These are phyloP conservation scores for Nigrograna mackinnonii DNA, from an alignment of 2,329 filamentous ascomycete species.

Conservation along the genomic window DNA sequence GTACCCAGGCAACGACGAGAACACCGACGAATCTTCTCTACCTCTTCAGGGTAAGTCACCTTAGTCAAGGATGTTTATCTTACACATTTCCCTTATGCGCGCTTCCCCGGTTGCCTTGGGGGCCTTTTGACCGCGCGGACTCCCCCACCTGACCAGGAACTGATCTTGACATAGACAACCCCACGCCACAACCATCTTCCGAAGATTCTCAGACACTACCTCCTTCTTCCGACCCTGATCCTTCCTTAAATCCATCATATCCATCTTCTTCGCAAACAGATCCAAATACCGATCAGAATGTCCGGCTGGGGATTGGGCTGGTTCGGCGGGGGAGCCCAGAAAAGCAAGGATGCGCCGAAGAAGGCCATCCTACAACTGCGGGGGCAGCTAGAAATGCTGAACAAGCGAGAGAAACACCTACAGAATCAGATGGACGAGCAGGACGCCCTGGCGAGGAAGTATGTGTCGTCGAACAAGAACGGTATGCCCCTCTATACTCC, in stretches of 20 bases:
- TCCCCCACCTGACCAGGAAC: too few species aligned
- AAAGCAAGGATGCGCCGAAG: slow-evolving; percentile 92
- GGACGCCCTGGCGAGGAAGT: slow-evolving; percentile 84
- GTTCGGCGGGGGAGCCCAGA: slow-evolving; percentile 85
- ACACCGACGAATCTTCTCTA: too few species aligned
- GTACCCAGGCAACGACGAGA: slow-evolving; percentile 16
- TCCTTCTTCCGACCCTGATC: neutral
- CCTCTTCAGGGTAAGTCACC: too few species aligned
- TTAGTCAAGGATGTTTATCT: too few species aligned
- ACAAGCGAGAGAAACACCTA: slow-evolving; percentile 91
- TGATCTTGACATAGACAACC: slow-evolving; percentile 20
- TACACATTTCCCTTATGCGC: too few species aligned
- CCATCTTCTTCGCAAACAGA: slow-evolving; percentile 4
- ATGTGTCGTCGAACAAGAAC: slow-evolving; percentile 86
- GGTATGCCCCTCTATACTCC: slow-evolving; percentile 68
- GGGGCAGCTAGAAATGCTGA: slow-evolving; percentile 92
- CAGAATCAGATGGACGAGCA: slow-evolving; percentile 93
- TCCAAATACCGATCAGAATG: too few species aligned
- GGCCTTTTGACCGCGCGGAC: too few species aligned
- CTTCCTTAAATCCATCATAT: slow-evolving; percentile 1
- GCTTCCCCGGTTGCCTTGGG: too few species aligned
- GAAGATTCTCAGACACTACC: too few species aligned
- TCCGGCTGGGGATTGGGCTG: slow-evolving; percentile 64
- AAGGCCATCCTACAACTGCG: slow-evolving; percentile 91
- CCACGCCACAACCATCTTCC: too few species aligned